Evolutionary conservation across 257 asterid genomes (phyloP), one percentile per base, ranked within the genome.

Genomic region (Solanum medicagineum): DNA sequence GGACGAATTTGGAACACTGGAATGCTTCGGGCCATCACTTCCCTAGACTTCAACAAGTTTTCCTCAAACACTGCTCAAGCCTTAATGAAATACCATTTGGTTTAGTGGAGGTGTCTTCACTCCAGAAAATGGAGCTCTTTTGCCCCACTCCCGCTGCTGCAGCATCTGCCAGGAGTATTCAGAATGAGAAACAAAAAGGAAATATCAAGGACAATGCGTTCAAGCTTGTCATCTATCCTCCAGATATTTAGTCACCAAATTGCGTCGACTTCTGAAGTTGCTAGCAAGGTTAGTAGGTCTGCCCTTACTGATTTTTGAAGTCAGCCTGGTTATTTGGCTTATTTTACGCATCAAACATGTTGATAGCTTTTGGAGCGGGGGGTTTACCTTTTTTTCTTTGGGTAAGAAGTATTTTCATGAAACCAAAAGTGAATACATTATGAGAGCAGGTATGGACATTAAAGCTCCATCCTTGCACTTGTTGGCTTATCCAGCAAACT

Each of bases 1-100:
- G 87, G 84, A 85, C 88, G 24, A 85, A 90, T 83, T 88, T 91
- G 62, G 88, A 87, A 14, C 32, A 17, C 4, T 91, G 92, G 94
- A 66, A 87, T 56, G 92, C 94, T n/a, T 69, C 56, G 14, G 88
- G 87, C 47, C 89, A 87, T 77, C 92, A 89, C 83, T 90, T 91
- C 29, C 93, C 93, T 13, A 81, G 89, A 36, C 88, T 89, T 36
- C 85, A 87, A 60, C 74, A 66, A 7, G 74, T 91, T 71, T 80
- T 88, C 2, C 86, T 91, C 9, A 84, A 84, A 40, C 85, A 85
- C 29, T 89, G 89, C 79, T 24, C 77, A 4, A 13, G 51, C 10
- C 89, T 91, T 10, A 85, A 79, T 60, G 86, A 65, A 15, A 91
- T 91, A 20, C 93, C 93, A 0, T 36, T 36, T 74, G 90, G 89